Evolutionary conservation across 2,329 filamentous ascomycete species (phyloP).

Genomic region (Aspergillus intermedius): DNA sequence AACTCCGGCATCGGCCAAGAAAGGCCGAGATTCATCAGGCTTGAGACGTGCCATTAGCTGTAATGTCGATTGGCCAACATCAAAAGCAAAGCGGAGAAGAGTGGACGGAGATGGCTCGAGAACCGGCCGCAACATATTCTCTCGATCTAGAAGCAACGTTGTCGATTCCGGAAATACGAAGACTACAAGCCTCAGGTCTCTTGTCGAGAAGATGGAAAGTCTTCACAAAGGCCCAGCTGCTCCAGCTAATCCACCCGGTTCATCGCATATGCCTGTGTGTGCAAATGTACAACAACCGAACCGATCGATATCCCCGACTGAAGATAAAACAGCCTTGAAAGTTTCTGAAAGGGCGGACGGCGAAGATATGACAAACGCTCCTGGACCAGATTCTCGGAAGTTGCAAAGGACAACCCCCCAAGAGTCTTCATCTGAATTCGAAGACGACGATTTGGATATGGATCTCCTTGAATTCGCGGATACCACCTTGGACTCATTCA

Average conservation of each 20-base stretch:
- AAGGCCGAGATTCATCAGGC: constrained; percentile 40
- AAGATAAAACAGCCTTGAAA: constrained; percentile 7
- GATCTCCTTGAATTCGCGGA: constrained; percentile 38
- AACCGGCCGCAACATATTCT: constrained; percentile 42
- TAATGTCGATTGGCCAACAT: constrained; percentile 60
- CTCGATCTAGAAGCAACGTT: constrained; percentile 35
- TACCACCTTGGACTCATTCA: constrained; percentile 25
- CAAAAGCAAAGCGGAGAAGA: constrained; percentile 57
- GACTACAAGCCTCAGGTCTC: constrained; percentile 46
- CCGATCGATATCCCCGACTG: constrained; percentile 27
- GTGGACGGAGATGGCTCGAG: constrained; percentile 44
- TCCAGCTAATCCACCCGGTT: constrained; percentile 34
- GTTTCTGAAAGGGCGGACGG: not conserved
- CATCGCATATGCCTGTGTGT: constrained; percentile 37
- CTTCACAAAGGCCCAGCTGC: constrained; percentile 32
- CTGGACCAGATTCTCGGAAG: not conserved
- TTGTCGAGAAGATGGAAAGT: constrained; percentile 61
- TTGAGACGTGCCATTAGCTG: constrained; percentile 63
- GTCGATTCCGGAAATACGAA: constrained; percentile 34
- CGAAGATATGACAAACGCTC: not conserved
- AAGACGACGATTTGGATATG: constrained; percentile 42
- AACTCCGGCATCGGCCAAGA: constrained; percentile 45
- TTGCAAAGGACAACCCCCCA: constrained; percentile 7
- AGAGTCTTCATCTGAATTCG: constrained; percentile 40
- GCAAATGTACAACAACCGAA: constrained; percentile 24